Evolutionary conservation across 2,329 filamentous ascomycete genomes (phyloP), one percentile per base, ranked within the genome.

Genomic region (Fusarium nelsonii): DNA sequence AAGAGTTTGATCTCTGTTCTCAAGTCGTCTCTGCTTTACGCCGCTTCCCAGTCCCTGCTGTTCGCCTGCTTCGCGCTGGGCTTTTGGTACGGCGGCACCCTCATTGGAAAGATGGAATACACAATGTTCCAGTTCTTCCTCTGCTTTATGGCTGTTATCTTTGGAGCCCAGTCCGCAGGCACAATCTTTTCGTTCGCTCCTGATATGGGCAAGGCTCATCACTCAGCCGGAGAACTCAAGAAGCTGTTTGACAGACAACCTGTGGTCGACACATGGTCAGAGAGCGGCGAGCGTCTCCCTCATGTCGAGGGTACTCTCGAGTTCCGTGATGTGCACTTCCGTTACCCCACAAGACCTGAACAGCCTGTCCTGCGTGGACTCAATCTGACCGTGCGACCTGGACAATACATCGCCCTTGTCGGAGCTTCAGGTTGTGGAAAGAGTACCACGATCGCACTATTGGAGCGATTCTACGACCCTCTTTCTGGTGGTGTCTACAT

Each of bases 371-470:
- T 98, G 4, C 91, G 93, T 30, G 95, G 94, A 0, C 84, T 97
- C 12, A 90, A 95, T 78, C 84, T 95, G 8, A 83, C 82, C 15
- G 87, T 95, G 41, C 87, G 89, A 30, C 92, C 92, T 0, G 93
- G 92, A 6, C 92, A 95, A 76, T 96, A 95, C 73, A 87, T 95
- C 9, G 96, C 95, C 0, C 87, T 98, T 4, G 96, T 98, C 10
- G 96, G 96, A n/a, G 91, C 95, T 0, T 96, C 92, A 45, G 95
- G 96, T 4, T 97, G 94, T 75, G 96, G 96, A 60, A 98, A 99
- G 83, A 93, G 90, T 50, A 98, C 96, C 0, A 97, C 94, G 0
- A 97, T 98, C 76, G 92, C 93, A 5, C 85, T 98, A 6, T 84
- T 98, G 33, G 95, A 98, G 78, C 91, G 96, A 34, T 98, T 98